phyloP scores from a whole-genome alignment of 2,329 filamentous ascomycete species.

The Ceratocystis smalleyi region DNA sequence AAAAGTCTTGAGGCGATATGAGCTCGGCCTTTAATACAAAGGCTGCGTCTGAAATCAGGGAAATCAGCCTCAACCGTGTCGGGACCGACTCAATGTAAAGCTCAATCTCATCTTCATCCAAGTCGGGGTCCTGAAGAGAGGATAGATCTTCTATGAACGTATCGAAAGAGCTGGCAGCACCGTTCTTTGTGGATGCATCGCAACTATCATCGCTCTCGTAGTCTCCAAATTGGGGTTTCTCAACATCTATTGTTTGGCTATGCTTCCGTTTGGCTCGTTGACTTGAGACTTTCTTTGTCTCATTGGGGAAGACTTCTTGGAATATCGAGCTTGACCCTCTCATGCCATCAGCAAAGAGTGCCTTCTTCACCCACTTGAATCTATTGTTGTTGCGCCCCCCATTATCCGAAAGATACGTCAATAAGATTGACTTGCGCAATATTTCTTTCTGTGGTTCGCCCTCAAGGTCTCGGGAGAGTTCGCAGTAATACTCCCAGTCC shows the following conservation, averaged over 20 bases:
- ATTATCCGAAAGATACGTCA: slow-evolving; percentile 39
- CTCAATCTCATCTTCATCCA: slow-evolving; percentile 12
- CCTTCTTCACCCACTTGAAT: slow-evolving; percentile 43
- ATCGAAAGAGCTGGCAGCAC: background rate
- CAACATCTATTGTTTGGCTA: slow-evolving; percentile 35
- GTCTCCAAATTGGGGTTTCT: slow-evolving; percentile 44
- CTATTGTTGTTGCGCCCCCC: slow-evolving; percentile 31
- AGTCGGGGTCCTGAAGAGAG: slow-evolving; percentile 1
- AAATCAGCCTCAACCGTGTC: slow-evolving; percentile 48
- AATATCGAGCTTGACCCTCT: slow-evolving; percentile 39
- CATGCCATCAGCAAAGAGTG: slow-evolving; percentile 51
- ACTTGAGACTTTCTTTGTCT: slow-evolving; percentile 32
- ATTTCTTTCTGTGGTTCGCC: slow-evolving; percentile 18
- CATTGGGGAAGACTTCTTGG: slow-evolving; percentile 51
- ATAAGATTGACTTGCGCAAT: slow-evolving; percentile 42
- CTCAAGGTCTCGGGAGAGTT: slow-evolving; percentile 10
- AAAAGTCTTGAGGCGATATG: slow-evolving; percentile 36
- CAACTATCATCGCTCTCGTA: slow-evolving; percentile 28
- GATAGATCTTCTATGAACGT: background rate
- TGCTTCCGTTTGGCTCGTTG: slow-evolving; percentile 36
- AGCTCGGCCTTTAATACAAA: slow-evolving; percentile 31
- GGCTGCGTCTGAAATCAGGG: slow-evolving; percentile 34
- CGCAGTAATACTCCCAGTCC: slow-evolving; percentile 39
- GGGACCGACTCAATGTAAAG: slow-evolving; percentile 38
- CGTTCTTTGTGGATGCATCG: slow-evolving; percentile 16